These are phyloP conservation scores for Wolfiporia cocos DNA, from an alignment of 1,284 basidiomycete genomes.

Conservation along the genomic window DNA sequence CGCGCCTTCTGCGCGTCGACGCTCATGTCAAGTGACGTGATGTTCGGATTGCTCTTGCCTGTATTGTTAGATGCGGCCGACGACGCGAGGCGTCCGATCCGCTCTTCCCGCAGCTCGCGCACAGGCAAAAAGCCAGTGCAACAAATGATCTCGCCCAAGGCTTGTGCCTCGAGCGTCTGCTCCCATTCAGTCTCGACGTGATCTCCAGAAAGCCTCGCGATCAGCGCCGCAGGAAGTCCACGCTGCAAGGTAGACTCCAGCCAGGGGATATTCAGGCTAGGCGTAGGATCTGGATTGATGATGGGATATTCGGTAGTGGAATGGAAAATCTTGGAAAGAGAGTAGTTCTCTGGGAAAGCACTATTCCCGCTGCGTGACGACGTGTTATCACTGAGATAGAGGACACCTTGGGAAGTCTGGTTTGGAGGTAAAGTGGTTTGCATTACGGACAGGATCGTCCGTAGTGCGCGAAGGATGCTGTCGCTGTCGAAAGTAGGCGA, in stretches of 20 bases:
- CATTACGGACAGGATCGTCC: conserved; percentile 23
- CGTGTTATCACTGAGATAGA: not conserved
- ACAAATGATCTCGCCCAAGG: conserved; percentile 12
- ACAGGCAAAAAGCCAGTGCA: conserved; percentile 15
- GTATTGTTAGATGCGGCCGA: not conserved
- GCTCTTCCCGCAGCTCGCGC: not conserved
- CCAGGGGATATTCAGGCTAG: conserved; percentile 23
- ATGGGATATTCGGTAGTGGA: conserved; percentile 5
- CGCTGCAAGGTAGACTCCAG: conserved; percentile 14
- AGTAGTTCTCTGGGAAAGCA: conserved; percentile 1
- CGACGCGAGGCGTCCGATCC: not conserved
- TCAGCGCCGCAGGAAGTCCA: conserved; percentile 19
- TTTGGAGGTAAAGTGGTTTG: conserved; percentile 24
- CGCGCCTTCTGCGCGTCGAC: conserved; percentile 16
- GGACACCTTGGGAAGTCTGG: too few relatives aligned
- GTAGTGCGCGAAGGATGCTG: conserved; percentile 5
- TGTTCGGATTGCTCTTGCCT: not conserved
- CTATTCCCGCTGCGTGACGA: not conserved
- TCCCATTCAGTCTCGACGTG: conserved; percentile 12
- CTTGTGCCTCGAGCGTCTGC: conserved; percentile 10
- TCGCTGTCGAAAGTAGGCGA: conserved; percentile 1
- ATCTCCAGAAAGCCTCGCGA: conserved; percentile 12
- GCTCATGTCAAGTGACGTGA: conserved; percentile 7
- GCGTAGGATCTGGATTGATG: not conserved
- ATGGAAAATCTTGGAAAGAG: conserved; percentile 2